Base-by-base conservation (phyloP, 164 flowering plant species). In the Santalum album region DNA sequence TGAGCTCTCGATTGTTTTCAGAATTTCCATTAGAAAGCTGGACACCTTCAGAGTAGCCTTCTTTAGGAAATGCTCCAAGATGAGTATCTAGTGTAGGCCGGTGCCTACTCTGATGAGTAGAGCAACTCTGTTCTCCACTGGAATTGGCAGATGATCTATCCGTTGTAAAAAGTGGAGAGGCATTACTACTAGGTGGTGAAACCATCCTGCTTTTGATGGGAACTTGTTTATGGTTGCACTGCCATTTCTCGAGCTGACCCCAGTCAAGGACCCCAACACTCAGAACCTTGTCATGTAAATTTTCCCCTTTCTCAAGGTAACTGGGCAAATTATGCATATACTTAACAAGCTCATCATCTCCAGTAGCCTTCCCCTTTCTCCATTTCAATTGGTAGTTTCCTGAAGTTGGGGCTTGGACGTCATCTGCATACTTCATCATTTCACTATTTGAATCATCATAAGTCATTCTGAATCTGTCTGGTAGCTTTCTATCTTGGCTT, bases 131-230 rank as follows among this genome's bases (percentile, higher is more conserved):
- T 22, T 65, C 73, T 56, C 73, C 56, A 54, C 73, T 62, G 19
- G 72, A 77, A 61, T 62, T 25, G 50, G 64, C 36, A 15, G 79
- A 62, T 26, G 81, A 72, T 55, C 55, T 76, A 54, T 69, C 72
- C 10, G 64, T 66, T 7, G 75, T 74, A 53, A 71, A 65, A 46
- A 63, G 57, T 6, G 75, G 65, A 17, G 71, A 67, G 9, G 65
- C 29, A 42, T 52, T 65, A 58, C 69, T 70, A 54, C 69, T 58
- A 7, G 84, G 65, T 12, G 78, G 35, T 19, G 80, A 74, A 21
- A 12, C 20, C 49, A 9, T 45, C 14, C 49, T 45, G 12, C 24
- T 20, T 45, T 22, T 45, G 49, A 20, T 1, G 3, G 25, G 49
- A 25, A 1, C 26, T 12, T 25, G 34, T 15, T 25, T 29, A 17